Evolutionary conservation across 345 rosid species (phyloP).

Genomic region (Moricandia arvensis): DNA sequence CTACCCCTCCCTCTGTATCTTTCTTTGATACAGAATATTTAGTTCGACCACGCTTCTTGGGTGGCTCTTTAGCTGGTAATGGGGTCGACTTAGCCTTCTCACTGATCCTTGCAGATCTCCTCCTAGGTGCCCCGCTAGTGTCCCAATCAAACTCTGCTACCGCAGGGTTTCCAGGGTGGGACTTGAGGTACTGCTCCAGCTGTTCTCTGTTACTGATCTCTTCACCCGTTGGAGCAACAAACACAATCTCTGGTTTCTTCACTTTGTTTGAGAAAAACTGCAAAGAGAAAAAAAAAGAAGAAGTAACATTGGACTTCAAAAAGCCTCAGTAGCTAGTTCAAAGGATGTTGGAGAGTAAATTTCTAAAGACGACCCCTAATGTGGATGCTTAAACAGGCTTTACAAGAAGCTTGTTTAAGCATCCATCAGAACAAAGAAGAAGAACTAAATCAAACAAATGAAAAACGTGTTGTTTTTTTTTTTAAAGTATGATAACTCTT

Average conservation of each 20-base stretch:
- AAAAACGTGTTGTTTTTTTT: background rate
- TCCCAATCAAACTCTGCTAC: constrained; percentile 75
- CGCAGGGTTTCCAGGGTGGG: constrained; percentile 66
- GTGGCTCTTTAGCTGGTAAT: constrained; percentile 63
- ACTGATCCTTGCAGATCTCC: constrained; percentile 71
- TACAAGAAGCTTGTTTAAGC: background rate
- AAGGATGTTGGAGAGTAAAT: background rate
- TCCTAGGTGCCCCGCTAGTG: constrained; percentile 77
- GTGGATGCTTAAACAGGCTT: background rate
- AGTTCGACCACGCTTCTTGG: constrained; percentile 54
- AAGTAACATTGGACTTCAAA: background rate
- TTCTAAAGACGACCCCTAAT: background rate
- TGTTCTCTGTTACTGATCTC: constrained; percentile 63
- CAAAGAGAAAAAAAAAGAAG: background rate
- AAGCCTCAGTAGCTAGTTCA: background rate
- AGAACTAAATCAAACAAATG: too few species aligned
- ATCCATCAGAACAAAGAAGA: background rate
- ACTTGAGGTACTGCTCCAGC: constrained; percentile 73
- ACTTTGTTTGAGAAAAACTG: constrained; percentile 64
- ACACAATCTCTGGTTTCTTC: constrained; percentile 64
- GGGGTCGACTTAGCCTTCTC: constrained; percentile 67
- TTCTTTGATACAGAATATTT: constrained; percentile 55
- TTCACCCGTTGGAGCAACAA: constrained; percentile 77
- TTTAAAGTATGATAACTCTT: background rate
- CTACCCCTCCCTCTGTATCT: constrained; percentile 34